Evolutionary conservation across 306 rosid genomes (phyloP), one percentile per base, ranked within the genome.

Genomic region (Cucurbita ficifolia): DNA sequence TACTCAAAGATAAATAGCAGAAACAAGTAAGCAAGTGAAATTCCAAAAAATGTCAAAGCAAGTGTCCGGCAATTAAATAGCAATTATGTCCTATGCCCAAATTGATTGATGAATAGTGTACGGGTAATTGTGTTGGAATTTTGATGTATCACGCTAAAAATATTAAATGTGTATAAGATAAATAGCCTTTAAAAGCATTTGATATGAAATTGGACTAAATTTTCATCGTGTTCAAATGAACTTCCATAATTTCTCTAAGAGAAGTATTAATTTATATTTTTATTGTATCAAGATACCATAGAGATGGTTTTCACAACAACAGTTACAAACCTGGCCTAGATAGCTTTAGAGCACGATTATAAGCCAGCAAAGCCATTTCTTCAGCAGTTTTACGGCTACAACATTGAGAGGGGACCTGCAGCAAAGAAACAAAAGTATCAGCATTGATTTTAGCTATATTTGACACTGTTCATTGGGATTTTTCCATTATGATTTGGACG

Each of bases 331-430:
- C 98, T 80, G 98, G 89, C 3, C 76, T 43, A 49, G 94, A 93
- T 76, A 93, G 96, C 84, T 86, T 87, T 76, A 90, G 96, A 57
- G 97, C 97, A n/a, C 97, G 97, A 81, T 90, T 93, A 73, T 90
- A 93, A 61, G 98, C 96, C 82, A 83, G 71, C 70, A 85, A 84
- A 68, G 98, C 93, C 96, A 93, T 77, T 11, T 93, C 98, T 75
- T 93, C 88, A 16, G 96, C 89, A 33, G 84, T 90, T 61, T 59
- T 84, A 42, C 54, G 81, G 59, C 97, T 75, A 69, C 94, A 87
- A 87, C 87, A 87, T 11, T 86, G 84, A 35, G 83, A 33, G 21
- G 98, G 97, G 83, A 90, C 86, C 98, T 93, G 78, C 67, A 71
- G 1, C 36, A 14, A 50, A 36, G 4, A 46, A 57, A 7, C 2